phyloP scores from a whole-genome alignment of 2,329 filamentous ascomycete genomes.

The Penicillium sp. region DNA sequence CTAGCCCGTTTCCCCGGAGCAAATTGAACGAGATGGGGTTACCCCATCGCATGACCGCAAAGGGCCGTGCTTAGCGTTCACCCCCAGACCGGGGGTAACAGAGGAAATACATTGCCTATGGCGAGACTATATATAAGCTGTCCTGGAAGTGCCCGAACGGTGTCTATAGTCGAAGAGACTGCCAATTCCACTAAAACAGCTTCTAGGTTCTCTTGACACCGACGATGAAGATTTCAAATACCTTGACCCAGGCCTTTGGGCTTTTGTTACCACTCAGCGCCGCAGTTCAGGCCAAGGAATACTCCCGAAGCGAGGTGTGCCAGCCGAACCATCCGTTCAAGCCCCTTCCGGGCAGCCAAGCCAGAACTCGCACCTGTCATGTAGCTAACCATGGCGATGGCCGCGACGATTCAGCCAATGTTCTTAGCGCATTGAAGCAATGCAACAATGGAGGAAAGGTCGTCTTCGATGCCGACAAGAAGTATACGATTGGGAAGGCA shows the following conservation, averaged over 20 bases:
- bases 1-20: constrained; percentile 17
- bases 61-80: constrained; percentile 3
- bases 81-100: not conserved
- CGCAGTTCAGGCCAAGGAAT: constrained; percentile 13
- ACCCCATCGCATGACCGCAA: constrained; percentile 4
- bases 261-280: constrained; percentile 19
- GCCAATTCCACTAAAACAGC: not conserved
- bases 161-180: not conserved
- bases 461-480: constrained; percentile 53
- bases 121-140: not conserved
- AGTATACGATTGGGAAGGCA: constrained; percentile 62
- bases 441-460: constrained; percentile 65
- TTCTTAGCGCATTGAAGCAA: constrained; percentile 54
- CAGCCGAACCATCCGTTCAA: constrained; percentile 29
- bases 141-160: not conserved
- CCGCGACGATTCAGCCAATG: constrained; percentile 49
- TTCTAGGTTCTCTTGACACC: not conserved
- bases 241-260: constrained; percentile 20
- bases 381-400: constrained; percentile 28
- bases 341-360: constrained; percentile 25
- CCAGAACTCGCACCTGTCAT: constrained; percentile 28
- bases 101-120: not conserved
- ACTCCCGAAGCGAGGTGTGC: constrained; percentile 23
- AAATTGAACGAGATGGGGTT: not conserved
- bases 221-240: constrained; percentile 25